phyloP scores from a whole-genome alignment of 768 basidiomycete genomes.

The Phylloporus scabripes region DNA sequence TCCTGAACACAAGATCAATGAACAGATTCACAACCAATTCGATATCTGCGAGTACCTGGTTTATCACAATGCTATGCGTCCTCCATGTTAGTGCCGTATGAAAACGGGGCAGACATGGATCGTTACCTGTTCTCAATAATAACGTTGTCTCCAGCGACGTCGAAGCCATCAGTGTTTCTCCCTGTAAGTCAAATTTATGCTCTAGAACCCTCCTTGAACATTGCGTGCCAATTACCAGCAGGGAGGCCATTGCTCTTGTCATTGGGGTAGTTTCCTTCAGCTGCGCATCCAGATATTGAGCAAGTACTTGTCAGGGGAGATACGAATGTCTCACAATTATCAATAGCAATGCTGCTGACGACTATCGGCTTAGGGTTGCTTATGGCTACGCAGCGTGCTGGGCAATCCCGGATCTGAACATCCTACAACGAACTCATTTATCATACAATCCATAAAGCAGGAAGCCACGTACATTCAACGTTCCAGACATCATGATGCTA shows the following conservation, averaged over 20 bases:
- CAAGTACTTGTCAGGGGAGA: background rate
- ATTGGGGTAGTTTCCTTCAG: conserved; percentile 48
- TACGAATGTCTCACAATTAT: conserved; percentile 44
- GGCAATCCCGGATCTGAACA: conserved; percentile 37
- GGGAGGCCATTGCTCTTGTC: conserved; percentile 42
- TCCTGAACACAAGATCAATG: conserved; percentile 33
- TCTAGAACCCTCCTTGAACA: background rate
- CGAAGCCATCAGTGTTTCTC: conserved; percentile 50
- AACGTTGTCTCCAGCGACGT: conserved; percentile 33
- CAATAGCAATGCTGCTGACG: conserved; percentile 46
- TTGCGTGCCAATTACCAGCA: conserved; percentile 34
- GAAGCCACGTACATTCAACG: conserved; percentile 27
- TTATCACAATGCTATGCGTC: conserved; percentile 16
- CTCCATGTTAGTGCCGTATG: background rate
- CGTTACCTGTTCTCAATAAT: conserved; percentile 29
- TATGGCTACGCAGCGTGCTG: conserved; percentile 31
- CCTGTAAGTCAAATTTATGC: conserved; percentile 18
- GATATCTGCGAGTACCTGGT: conserved; percentile 17
- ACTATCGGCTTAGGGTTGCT: conserved; percentile 28
- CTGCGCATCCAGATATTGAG: conserved; percentile 26
- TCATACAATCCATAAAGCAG: background rate
- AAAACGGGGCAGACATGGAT: background rate
- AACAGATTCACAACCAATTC: background rate
- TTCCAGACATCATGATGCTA: conserved; percentile 40
- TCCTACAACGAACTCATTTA: conserved; percentile 18